Evolutionary conservation across 371 early-diverging fungal species (phyloP).

Genomic region (Mucor circinelloides): DNA sequence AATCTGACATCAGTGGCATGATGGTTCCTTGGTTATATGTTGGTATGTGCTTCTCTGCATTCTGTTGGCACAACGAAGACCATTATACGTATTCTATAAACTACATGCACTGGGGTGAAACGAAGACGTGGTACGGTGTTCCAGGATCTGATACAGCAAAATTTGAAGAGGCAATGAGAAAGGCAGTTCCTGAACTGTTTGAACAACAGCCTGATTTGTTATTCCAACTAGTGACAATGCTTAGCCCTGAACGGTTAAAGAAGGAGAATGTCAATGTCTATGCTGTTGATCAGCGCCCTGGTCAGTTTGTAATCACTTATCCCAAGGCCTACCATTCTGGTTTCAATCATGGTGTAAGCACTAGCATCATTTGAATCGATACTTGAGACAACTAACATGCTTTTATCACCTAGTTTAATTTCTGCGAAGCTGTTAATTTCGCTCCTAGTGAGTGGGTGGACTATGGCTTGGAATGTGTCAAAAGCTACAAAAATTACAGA

Average conservation of each 20-base stretch:
- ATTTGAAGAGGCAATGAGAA: conserved; percentile 86
- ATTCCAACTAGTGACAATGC: conserved; percentile 90
- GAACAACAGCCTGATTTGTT: conserved; percentile 90
- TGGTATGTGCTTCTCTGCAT: conserved; percentile 95
- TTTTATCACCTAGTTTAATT: conserved; percentile 89
- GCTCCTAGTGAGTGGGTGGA: conserved; percentile 91
- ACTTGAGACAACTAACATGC: no score
- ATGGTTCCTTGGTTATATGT: conserved; percentile 97
- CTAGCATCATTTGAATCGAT: no score
- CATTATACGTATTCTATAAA: conserved; percentile 96
- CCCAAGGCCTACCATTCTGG: conserved; percentile 96
- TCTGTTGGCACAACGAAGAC: conserved; percentile 98
- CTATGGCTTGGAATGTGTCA: conserved; percentile 77
- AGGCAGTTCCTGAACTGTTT: conserved; percentile 87
- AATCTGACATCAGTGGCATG: conserved; percentile 92
- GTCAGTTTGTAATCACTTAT: conserved; percentile 95
- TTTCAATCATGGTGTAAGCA: conserved; percentile 91
- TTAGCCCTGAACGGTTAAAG: conserved; percentile 79
- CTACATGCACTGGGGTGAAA: conserved; percentile 95
- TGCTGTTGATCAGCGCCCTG: conserved; percentile 88
- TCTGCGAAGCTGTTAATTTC: conserved; percentile 97
- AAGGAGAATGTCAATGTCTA: conserved; percentile 78
- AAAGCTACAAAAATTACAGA: conserved; percentile 77
- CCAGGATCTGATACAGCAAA: conserved; percentile 79
- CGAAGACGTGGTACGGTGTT: conserved; percentile 98